Conservation (phyloP, 2,329 filamentous ascomycete species). For the Cercospora beticola region DNA sequence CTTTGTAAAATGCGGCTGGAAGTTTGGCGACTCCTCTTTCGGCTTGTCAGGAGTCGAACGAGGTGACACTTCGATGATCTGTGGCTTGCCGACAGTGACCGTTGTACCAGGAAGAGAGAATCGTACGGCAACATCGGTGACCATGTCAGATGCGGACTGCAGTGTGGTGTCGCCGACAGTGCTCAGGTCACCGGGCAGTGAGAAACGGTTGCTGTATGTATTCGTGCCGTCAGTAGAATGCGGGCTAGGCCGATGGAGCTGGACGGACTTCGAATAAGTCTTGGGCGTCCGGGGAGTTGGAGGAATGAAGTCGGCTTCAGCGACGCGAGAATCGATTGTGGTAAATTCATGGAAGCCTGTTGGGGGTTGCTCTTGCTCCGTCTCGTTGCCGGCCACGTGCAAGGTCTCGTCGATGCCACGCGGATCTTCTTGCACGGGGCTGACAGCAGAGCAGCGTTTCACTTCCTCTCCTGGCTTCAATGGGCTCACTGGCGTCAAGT, state of each 20-base stretch:
- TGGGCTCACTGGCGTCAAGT: conserved; percentile 35
- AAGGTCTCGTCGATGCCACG: conserved; percentile 35
- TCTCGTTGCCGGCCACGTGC: conserved; percentile 13
- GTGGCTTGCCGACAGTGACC: conserved; percentile 39
- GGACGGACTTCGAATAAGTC: conserved; percentile 38
- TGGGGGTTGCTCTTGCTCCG: conserved; percentile 15
- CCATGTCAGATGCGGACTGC: conserved; percentile 36
- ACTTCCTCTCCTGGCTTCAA: conserved; percentile 33
- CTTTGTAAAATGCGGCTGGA: conserved; percentile 24
- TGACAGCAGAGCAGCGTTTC: conserved; percentile 37
- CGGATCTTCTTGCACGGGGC: conserved; percentile 34
- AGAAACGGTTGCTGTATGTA: conserved; percentile 33
- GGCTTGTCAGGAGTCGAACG: conserved; percentile 33
- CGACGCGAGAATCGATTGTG: conserved; percentile 7
- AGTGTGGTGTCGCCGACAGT: conserved; percentile 34
- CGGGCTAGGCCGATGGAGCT: conserved; percentile 29
- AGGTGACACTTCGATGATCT: conserved; percentile 36
- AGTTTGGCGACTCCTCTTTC: conserved; percentile 19
- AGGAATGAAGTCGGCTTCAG: conserved; percentile 26
- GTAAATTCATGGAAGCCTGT: conserved; percentile 6
- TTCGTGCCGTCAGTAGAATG: conserved; percentile 28
- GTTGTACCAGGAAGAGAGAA: conserved; percentile 40
- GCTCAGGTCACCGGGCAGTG: conserved; percentile 36
- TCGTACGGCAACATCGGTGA: conserved; percentile 41
- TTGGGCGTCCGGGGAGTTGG: conserved; percentile 35